Evolutionary conservation across 805 yeast species (phyloP), one percentile per base, ranked within the genome.

Genomic region (Ogataea siamensis): DNA sequence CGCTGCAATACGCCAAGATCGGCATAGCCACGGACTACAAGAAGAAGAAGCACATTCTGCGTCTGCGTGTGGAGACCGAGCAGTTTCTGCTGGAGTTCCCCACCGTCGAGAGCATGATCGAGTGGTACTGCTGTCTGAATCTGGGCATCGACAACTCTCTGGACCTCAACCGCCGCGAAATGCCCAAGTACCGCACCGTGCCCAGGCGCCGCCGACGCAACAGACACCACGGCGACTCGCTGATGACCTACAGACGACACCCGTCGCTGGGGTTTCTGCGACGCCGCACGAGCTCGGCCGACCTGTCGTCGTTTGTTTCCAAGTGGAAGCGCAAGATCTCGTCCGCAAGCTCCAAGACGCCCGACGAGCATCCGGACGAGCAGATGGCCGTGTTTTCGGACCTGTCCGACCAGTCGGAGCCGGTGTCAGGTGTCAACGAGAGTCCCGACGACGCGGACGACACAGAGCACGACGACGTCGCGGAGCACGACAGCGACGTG

Each of bases 11-110:
- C 62, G 89, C 93, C 9, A 79, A 73, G 51, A 63, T 86, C 30
- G 99, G 99, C 0, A 66, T 87, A 10, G 96, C 98, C 0, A 69
- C 77, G 2, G 99, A 91, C 61, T 87, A 87, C 60, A 74, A 72
- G 40, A 87, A 87, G 58, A 74, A 73, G 46, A 70, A 75, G 12
- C 74, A 78, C 54, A 86, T 82, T 4, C 60, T 88, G 26, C 66
- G 99, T 34, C 50, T 91, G 12, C 73, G 99, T 14, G 73, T 83
- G 24, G 98, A 91, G 61, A 74, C 82, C 26, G 88, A 86, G 58
- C 98, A 91, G 59, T 72, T 87, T 45, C 58, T 91, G 28, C 48
- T 91, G 2, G 78, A 76, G 39, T 86, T 86, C 51, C 58, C 74
- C 2, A 67, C 71, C 28, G 71, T 81, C 4, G 78, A 76, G 50